phyloP scores from a whole-genome alignment of 2,329 filamentous ascomycete genomes.

The Penicillium sp. region DNA sequence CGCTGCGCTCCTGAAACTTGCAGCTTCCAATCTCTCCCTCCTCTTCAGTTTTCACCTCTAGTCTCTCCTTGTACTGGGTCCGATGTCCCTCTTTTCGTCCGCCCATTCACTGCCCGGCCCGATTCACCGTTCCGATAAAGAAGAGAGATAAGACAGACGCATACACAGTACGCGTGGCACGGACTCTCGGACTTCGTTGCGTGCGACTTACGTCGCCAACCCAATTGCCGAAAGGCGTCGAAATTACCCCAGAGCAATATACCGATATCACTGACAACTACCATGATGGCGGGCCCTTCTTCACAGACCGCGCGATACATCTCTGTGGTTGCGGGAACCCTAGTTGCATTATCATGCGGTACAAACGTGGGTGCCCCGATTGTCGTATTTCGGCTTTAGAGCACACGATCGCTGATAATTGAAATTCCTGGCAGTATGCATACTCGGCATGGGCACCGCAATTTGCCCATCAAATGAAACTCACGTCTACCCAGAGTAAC shows the following conservation, averaged over 20 bases:
- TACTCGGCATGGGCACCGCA: conserved; percentile 98
- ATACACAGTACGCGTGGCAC: conserved; percentile 3
- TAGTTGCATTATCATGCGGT: conserved; percentile 85
- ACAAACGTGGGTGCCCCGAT: conserved; percentile 76
- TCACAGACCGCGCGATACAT: conserved; percentile 66
- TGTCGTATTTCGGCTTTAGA: conserved; percentile 1
- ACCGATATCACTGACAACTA: neutral
- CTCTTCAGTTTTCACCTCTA: neutral
- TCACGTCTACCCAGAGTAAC: conserved; percentile 92
- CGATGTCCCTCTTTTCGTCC: conserved; percentile 15
- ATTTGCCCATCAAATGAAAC: conserved; percentile 82
- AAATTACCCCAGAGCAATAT: neutral
- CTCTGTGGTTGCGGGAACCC: conserved; percentile 82
- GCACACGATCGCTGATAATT: conserved; percentile 15
- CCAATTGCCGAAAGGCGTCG: neutral
- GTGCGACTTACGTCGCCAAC: conserved; percentile 1
- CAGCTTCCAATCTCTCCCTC: neutral
- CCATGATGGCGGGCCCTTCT: conserved; percentile 33
- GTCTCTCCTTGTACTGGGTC: conserved; percentile 14
- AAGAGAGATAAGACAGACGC: neutral
- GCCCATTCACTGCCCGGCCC: conserved; percentile 1
- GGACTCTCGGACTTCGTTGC: conserved; percentile 5
- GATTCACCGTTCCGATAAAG: conserved; percentile 12
- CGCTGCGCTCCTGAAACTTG: conserved; percentile 16
- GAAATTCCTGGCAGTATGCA: conserved; percentile 70